Base-by-base conservation (phyloP, 2,329 filamentous ascomycete genomes). In the Aaosphaeria pasadenensis region DNA sequence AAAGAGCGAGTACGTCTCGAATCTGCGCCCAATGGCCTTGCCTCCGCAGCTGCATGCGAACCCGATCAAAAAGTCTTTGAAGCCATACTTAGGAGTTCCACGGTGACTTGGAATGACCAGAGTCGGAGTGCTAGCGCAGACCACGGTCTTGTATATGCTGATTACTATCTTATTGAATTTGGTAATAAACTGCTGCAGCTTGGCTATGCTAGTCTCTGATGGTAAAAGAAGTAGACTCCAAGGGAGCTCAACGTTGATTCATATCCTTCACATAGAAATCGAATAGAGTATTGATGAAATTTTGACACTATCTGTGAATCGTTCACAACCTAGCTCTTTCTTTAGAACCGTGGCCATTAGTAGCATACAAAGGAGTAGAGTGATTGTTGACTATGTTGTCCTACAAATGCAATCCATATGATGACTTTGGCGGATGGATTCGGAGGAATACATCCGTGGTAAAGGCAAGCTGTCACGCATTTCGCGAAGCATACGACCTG, bases 71-170 rank as follows among this genome's bases (percentile, higher is more conserved):
- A 40, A 40, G 7, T 7, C 11, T 40, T 40, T 24, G 39, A n/a
- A 9, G 24, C 11, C 17, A 40, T 40, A 13, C 39, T 40, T 9
- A 40, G 39, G 39, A 28, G 24, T 40, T 40, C 39, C 11, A 40
- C 39, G 9, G 39, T 40, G 39, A 40, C 39, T 40, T 40, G 39
- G 39, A 40, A 40, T 24, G 39, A 40, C 7, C 39, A 40, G 11
- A 40, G 39, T 17, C 11, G 11, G 39, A 40, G 11, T 40, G 39
- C 39, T 24, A 40, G 24, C 39, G 39, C 39, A 28, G 24, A 40
- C 24, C 39, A 40, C 24, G 39, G 39, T n/a, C 39, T 40, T 40
- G 39, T 40, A 40, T 40, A 40, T 28, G 39, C 39, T 40, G 39
- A 40, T 17, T 40, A 40, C 39, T 40, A 40, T 28, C 39, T 40